These are phyloP conservation scores for Amniculicola lignicola DNA, from an alignment of 495 filamentous ascomycete species.

Conservation along the genomic window DNA sequence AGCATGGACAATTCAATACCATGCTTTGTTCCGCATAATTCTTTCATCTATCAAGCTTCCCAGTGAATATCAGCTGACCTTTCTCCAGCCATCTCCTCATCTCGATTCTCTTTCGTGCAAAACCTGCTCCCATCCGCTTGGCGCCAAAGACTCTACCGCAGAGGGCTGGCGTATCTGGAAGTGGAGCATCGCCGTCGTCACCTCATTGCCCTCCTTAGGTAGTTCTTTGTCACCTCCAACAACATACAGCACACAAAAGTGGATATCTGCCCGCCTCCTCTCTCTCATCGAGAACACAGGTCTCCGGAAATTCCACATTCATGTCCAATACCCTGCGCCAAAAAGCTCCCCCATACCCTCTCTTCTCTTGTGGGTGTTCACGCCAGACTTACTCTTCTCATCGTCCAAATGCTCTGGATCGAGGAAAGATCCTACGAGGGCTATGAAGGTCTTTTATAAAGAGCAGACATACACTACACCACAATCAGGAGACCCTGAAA, in stretches of 20 bases:
- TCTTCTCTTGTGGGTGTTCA: constrained; percentile 40
- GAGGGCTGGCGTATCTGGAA: constrained; percentile 19
- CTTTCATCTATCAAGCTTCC: too few relatives aligned
- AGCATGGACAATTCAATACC: too few relatives aligned
- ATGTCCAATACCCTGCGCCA: not conserved
- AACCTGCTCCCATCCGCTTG: constrained; percentile 8
- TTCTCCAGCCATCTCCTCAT: too few relatives aligned
- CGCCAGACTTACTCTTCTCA: constrained; percentile 38
- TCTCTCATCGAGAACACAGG: constrained; percentile 35
- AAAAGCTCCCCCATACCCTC: not conserved
- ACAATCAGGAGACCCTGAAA: constrained; percentile 6
- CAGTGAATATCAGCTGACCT: too few relatives aligned
- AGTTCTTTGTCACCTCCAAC: not conserved
- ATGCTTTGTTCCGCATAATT: too few relatives aligned
- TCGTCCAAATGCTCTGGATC: constrained; percentile 25
- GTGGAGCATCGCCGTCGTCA: constrained; percentile 27
- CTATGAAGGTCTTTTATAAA: constrained; percentile 40
- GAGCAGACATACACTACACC: not conserved
- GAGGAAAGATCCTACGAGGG: constrained; percentile 31
- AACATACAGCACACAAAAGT: constrained; percentile 35
- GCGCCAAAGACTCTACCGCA: constrained; percentile 1
- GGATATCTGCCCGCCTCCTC: constrained; percentile 40
- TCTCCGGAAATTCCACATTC: constrained; percentile 37
- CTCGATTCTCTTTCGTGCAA: too few relatives aligned
- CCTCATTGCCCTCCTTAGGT: not conserved